A percentile compares a stretch with the other conserved stretches of the same genome.
Evolutionary conservation across 2,329 filamentous ascomycete genomes (phyloP).

Genomic region (Aspergillus sp.): DNA sequence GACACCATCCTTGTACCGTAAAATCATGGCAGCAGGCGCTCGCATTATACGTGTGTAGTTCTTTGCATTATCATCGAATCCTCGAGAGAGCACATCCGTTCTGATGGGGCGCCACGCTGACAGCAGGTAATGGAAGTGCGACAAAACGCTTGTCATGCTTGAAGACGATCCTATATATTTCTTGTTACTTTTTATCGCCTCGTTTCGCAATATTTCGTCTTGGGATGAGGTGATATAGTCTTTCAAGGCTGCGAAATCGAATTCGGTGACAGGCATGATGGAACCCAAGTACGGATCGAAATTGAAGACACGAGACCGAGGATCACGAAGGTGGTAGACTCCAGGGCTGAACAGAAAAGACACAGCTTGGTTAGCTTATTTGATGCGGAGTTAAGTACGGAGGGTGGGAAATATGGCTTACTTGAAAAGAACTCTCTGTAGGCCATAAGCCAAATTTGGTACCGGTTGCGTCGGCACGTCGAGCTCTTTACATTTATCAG

Average conservation of each 20-base stretch:
- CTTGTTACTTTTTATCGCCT: conserved; percentile 66
- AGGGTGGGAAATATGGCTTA: conserved; percentile 29
- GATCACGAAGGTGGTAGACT: conserved; percentile 88
- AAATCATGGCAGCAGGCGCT: conserved; percentile 75
- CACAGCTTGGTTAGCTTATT: neutral
- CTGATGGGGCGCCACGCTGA: conserved; percentile 79
- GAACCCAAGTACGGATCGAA: conserved; percentile 92
- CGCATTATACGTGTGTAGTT: conserved; percentile 72
- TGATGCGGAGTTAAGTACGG: neutral
- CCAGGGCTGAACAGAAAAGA: conserved; percentile 55
- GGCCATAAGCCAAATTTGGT: conserved; percentile 68
- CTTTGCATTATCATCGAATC: conserved; percentile 61
- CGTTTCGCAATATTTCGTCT: conserved; percentile 68
- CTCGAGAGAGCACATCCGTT: conserved; percentile 63
- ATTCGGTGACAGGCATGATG: conserved; percentile 91
- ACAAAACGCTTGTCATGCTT: conserved; percentile 84
- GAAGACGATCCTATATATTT: conserved; percentile 95
- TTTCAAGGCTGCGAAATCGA: conserved; percentile 84
- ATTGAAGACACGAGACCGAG: conserved; percentile 84
- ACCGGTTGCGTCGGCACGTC: conserved; percentile 52
- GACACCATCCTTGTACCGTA: conserved; percentile 76
- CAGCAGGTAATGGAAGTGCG: conserved; percentile 90
- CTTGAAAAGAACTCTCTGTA: conserved; percentile 94
- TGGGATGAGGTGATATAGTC: conserved; percentile 89
- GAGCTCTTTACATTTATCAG: conserved; percentile 29